phyloP scores from a whole-genome alignment of 148 eudicot genomes.

The Gaultheria prostrata region DNA sequence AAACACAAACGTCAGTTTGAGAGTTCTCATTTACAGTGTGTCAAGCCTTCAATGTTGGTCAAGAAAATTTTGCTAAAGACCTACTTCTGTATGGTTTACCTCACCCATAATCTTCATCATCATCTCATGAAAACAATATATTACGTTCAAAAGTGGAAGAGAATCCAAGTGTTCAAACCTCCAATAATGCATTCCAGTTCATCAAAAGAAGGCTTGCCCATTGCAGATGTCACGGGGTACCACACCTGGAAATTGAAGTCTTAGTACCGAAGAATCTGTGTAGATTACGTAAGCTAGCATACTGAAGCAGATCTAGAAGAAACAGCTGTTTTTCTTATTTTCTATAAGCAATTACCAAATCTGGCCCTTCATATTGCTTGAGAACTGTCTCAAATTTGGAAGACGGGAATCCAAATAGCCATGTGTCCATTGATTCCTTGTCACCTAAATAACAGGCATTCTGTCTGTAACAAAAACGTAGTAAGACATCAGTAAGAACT shows the following conservation, averaged over 20 bases:
- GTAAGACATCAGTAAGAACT: not conserved
- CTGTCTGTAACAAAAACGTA: conserved; percentile 48
- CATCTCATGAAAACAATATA: not conserved
- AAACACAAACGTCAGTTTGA: not conserved
- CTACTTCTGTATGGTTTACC: not conserved
- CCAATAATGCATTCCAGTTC: conserved; percentile 92
- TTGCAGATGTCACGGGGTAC: conserved; percentile 84
- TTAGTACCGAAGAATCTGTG: conserved; percentile 3
- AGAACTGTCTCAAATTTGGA: conserved; percentile 60
- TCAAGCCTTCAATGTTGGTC: not conserved
- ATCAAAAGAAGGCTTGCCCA: conserved; percentile 83
- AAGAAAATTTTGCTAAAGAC: not conserved
- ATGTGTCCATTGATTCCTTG: conserved; percentile 54
- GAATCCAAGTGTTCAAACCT: conserved; percentile 39
- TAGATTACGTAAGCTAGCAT: not conserved
- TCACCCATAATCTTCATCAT: not conserved
- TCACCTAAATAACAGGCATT: conserved; percentile 89
- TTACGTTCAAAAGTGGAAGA: not conserved
- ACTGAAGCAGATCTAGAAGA: not conserved
- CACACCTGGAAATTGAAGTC: conserved; percentile 51
- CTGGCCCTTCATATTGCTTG: conserved; percentile 68
- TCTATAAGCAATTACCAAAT: conserved; percentile 55
- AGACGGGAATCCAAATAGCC: conserved; percentile 71
- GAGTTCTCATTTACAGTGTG: not conserved
- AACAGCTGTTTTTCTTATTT: not conserved